Conservation (phyloP, 768 basidiomycete genomes). For the Dendrothele bispora region DNA sequence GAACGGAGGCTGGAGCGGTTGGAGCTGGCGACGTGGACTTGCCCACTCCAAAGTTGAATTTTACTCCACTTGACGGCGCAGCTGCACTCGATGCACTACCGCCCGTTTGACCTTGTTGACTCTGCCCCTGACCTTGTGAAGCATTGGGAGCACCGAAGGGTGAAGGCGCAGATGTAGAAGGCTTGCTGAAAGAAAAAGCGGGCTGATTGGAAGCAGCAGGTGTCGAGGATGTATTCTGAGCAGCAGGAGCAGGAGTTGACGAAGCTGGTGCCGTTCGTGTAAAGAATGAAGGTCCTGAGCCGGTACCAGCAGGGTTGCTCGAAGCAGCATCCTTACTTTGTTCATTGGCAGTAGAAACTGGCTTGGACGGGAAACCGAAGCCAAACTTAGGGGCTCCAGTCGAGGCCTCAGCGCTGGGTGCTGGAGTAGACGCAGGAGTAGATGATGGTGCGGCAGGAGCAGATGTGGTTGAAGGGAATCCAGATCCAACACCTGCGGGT, state of each 20-base stretch:
- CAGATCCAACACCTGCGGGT: slow-evolving; percentile 11
- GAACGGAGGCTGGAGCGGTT: background rate
- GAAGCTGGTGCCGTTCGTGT: slow-evolving; percentile 5
- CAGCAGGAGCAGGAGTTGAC: slow-evolving; percentile 5
- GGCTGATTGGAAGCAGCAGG: slow-evolving; percentile 13
- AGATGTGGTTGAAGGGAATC: slow-evolving; percentile 9
- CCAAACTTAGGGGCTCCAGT: slow-evolving; percentile 9
- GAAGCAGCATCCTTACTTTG: too few relatives aligned
- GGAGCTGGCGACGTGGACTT: too few relatives aligned
- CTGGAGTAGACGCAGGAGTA: slow-evolving; percentile 1
- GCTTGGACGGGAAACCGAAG: slow-evolving; percentile 9
- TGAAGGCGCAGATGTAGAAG: slow-evolving; percentile 2
- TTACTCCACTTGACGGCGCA: slow-evolving; percentile 27
- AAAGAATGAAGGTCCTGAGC: slow-evolving; percentile 5
- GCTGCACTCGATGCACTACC: slow-evolving; percentile 19
- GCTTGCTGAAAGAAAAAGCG: slow-evolving; percentile 17
- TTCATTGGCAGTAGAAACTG: too few relatives aligned
- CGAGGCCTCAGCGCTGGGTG: slow-evolving; percentile 3
- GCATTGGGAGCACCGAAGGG: slow-evolving; percentile 8
- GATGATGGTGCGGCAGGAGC: slow-evolving; percentile 14
- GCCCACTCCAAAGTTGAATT: slow-evolving; percentile 38
- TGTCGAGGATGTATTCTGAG: slow-evolving; percentile 13
- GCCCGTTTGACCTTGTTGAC: slow-evolving; percentile 17
- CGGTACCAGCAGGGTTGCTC: slow-evolving; percentile 20
- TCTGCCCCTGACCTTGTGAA: slow-evolving; percentile 15